phyloP scores from a whole-genome alignment of 495 filamentous ascomycete species.

The Aspergillus bridgeri region DNA sequence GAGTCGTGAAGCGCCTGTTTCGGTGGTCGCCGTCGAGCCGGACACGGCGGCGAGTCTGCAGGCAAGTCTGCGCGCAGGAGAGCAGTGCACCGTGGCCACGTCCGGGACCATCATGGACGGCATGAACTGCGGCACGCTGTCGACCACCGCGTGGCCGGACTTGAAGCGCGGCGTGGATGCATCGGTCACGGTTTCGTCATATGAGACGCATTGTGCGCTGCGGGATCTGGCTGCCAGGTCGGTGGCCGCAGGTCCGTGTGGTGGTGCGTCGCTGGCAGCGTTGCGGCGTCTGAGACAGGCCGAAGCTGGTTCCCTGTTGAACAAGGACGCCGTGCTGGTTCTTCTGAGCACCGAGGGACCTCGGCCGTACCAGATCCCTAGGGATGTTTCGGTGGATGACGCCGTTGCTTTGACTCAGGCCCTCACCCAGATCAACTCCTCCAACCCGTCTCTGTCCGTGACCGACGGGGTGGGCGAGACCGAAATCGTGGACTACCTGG shows the following conservation, averaged over 20 bases:
- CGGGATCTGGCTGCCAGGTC: slow-evolving; percentile 42
- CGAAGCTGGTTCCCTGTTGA: slow-evolving; percentile 29
- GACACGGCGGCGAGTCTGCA: slow-evolving; percentile 59
- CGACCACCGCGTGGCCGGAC: slow-evolving; percentile 57
- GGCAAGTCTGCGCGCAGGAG: slow-evolving; percentile 43
- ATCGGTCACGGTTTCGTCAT: slow-evolving; percentile 53
- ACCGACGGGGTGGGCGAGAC: slow-evolving; percentile 39
- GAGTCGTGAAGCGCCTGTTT: slow-evolving; percentile 21
- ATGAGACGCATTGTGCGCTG: slow-evolving; percentile 52
- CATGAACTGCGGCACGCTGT: slow-evolving; percentile 66
- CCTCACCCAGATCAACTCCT: slow-evolving; percentile 43
- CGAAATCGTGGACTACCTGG: slow-evolving; percentile 37
- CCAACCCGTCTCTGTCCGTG: slow-evolving; percentile 39
- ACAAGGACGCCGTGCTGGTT: slow-evolving; percentile 50
- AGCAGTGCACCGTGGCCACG: slow-evolving; percentile 43
- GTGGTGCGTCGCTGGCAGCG: slow-evolving; percentile 58
- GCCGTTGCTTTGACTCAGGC: slow-evolving; percentile 33
- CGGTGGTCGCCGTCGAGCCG: slow-evolving; percentile 59
- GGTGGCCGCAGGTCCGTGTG: slow-evolving; percentile 60
- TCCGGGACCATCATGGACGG: slow-evolving; percentile 62
- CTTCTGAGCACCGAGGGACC: slow-evolving; percentile 48
- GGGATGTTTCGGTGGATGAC: slow-evolving; percentile 32
- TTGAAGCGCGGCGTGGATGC: slow-evolving; percentile 55
- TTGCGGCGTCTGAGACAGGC: slow-evolving; percentile 40
- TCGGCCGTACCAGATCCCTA: slow-evolving; percentile 33